Conservation (phyloP, 305 asterid genomes). For the Lippia alba region DNA sequence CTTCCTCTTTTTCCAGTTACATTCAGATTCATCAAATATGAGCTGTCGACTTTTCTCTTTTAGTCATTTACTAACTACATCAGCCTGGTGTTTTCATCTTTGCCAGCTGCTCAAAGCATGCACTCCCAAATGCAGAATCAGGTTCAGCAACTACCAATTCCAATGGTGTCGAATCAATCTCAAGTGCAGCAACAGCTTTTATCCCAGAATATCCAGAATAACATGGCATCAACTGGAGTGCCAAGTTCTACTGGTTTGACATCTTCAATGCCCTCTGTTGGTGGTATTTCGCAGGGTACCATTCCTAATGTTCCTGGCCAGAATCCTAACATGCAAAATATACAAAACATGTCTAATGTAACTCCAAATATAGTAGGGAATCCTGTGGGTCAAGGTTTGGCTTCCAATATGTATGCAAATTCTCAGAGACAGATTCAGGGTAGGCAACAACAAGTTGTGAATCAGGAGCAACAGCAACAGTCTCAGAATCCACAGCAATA, state of each 20-base stretch:
- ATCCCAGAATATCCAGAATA: conserved; percentile 70
- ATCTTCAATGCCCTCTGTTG: conserved; percentile 62
- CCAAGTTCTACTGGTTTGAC: conserved; percentile 74
- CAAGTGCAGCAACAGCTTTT: conserved; percentile 77
- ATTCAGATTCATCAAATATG: conserved; percentile 19
- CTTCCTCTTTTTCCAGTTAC: conserved; percentile 18
- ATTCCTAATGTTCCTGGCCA: conserved; percentile 71
- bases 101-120: conserved; percentile 66
- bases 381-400: conserved; percentile 78
- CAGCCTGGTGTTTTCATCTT: conserved; percentile 22
- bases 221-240: conserved; percentile 66
- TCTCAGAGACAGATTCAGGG: conserved; percentile 79
- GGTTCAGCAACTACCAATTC: conserved; percentile 61
- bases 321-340: conserved; percentile 73
- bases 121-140: conserved; percentile 84
- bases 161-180: conserved; percentile 64
- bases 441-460: conserved; percentile 72
- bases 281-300: conserved; percentile 62
- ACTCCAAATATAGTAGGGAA: conserved; percentile 63
- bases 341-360: conserved; percentile 65
- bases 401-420: conserved; percentile 72
- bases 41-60: conserved; percentile 19
- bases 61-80: conserved; percentile 23
- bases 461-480: conserved; percentile 81
- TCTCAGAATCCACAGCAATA: conserved; percentile 72